phyloP scores from a whole-genome alignment of 1,284 basidiomycete genomes.

The Rhodotorula sp. region DNA sequence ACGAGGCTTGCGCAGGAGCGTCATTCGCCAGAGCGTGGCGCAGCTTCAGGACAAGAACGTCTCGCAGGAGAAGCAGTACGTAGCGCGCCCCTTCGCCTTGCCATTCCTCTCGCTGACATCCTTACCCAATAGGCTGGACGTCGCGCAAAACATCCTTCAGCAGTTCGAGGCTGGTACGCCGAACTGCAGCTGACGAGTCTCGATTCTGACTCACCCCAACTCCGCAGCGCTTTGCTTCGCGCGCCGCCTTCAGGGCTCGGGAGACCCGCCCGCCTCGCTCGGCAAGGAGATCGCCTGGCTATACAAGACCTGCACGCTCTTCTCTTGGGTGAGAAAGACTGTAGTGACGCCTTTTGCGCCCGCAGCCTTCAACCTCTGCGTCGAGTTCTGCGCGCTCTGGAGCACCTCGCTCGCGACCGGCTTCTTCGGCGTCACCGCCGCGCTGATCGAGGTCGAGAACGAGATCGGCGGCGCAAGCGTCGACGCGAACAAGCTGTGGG shows the following conservation, averaged over 20 bases:
- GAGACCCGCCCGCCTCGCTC: neutral
- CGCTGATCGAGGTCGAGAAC: constrained; percentile 3
- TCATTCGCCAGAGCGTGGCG: neutral
- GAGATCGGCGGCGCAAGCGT: neutral
- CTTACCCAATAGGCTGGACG: neutral
- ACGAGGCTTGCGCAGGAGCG: neutral
- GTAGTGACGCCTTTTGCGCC: too few relatives aligned
- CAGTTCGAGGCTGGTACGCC: neutral
- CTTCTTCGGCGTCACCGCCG: constrained; percentile 11
- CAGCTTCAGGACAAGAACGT: neutral
- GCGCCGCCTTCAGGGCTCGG: neutral
- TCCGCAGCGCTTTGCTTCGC: constrained; percentile 10
- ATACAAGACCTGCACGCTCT: constrained; percentile 10
- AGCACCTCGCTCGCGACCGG: neutral
- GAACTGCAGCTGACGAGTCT: too few relatives aligned
- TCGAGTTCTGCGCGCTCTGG: neutral
- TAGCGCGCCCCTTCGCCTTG: too few relatives aligned
- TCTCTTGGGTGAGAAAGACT: neutral
- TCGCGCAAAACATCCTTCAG: neutral
- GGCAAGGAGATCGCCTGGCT: constrained; percentile 25
- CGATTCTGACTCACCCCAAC: rapidly evolving
- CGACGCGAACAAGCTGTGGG: neutral
- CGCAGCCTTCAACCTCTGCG: constrained; percentile 30
- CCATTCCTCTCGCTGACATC: neutral
- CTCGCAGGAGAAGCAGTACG: neutral